phyloP scores from a whole-genome alignment of 1,284 basidiomycete species.

The Agroathelia rolfsii region DNA sequence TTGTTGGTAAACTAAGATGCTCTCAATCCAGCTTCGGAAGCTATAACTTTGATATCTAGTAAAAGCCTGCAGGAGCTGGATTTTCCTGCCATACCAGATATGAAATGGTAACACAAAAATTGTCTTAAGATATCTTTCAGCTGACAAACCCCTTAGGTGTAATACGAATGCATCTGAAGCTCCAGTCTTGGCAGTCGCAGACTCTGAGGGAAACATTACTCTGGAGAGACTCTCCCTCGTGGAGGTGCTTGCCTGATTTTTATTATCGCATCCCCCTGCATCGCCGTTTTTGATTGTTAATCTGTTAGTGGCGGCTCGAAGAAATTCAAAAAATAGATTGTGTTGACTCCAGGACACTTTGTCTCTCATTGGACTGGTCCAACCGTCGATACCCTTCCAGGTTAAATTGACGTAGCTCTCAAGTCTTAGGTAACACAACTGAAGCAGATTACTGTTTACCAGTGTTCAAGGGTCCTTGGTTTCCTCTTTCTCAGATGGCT shows the following conservation, averaged over 20 bases:
- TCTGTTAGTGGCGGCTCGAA: slow-evolving; percentile 33
- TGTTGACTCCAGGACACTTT: slow-evolving; percentile 51
- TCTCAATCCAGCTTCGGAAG: too few species aligned
- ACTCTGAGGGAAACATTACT: slow-evolving; percentile 74
- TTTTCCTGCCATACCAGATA: slow-evolving; percentile 79
- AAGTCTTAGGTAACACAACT: slow-evolving; percentile 5
- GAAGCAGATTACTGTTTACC: slow-evolving; percentile 7
- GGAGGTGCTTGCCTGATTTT: slow-evolving; percentile 29
- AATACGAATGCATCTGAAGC: slow-evolving; percentile 31
- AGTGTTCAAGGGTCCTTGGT: slow-evolving; percentile 52
- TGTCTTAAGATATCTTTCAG: slow-evolving; percentile 1
- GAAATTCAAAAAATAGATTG: slow-evolving; percentile 43
- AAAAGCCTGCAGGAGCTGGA: slow-evolving; percentile 58
- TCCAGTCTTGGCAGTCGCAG: slow-evolving; percentile 61
- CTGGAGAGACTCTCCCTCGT: slow-evolving; percentile 44
- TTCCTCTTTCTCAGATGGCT: slow-evolving; percentile 75
- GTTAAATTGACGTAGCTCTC: slow-evolving; percentile 11
- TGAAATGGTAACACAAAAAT: slow-evolving; percentile 69
- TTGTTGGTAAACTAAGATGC: too few species aligned
- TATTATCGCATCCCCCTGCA: background rate
- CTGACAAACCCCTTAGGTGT: slow-evolving; percentile 34
- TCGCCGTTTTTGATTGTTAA: slow-evolving; percentile 2
- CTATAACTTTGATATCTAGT: slow-evolving; percentile 29
- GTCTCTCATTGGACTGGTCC: slow-evolving; percentile 86
- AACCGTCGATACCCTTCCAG: slow-evolving; percentile 37